These are phyloP conservation scores for Tolypocladium nubicola DNA, from an alignment of 2,329 filamentous ascomycete genomes.

Conservation along the genomic window DNA sequence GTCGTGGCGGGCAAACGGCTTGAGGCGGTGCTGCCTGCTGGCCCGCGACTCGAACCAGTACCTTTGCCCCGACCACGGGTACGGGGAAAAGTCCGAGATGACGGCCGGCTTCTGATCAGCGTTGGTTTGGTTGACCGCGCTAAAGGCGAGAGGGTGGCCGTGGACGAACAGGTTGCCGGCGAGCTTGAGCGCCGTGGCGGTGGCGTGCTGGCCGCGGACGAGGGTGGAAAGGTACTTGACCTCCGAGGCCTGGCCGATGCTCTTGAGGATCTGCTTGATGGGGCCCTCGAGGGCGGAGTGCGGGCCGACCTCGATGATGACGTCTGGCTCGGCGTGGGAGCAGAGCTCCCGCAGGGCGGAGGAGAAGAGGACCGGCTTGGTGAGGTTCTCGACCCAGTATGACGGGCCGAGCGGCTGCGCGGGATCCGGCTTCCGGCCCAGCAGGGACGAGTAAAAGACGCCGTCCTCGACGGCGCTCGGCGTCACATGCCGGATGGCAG, in stretches of 20 bases:
- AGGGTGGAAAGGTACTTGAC: conserved; percentile 35
- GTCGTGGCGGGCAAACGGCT: conserved; percentile 29
- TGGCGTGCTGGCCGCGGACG: conserved; percentile 38
- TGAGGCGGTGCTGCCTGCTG: conserved; percentile 29
- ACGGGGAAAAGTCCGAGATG: conserved; percentile 33
- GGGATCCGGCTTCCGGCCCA: conserved; percentile 27
- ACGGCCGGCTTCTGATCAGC: conserved; percentile 11
- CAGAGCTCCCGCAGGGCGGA: conserved; percentile 19
- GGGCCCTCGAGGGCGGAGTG: conserved; percentile 39
- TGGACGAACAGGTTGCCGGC: conserved; percentile 34
- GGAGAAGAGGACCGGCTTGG: conserved; percentile 32
- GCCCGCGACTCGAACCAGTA: conserved; percentile 39
- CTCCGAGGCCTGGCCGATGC: conserved; percentile 25
- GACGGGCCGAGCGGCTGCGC: conserved; percentile 21
- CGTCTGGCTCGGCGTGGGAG: conserved; percentile 11
- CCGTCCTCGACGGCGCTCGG: conserved; percentile 21
- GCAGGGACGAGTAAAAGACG: conserved; percentile 35
- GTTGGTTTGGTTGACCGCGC: conserved; percentile 30
- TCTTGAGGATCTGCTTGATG: conserved; percentile 38
- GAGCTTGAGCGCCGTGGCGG: conserved; percentile 31
- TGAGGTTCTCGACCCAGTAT: conserved; percentile 36
- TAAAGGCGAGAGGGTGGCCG: conserved; percentile 31
- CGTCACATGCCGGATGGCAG: conserved; percentile 14
- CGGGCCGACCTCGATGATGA: conserved; percentile 35
- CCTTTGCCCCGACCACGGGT: conserved; percentile 35